Conservation (phyloP, 306 rosid species). For the Quercus rubra region DNA sequence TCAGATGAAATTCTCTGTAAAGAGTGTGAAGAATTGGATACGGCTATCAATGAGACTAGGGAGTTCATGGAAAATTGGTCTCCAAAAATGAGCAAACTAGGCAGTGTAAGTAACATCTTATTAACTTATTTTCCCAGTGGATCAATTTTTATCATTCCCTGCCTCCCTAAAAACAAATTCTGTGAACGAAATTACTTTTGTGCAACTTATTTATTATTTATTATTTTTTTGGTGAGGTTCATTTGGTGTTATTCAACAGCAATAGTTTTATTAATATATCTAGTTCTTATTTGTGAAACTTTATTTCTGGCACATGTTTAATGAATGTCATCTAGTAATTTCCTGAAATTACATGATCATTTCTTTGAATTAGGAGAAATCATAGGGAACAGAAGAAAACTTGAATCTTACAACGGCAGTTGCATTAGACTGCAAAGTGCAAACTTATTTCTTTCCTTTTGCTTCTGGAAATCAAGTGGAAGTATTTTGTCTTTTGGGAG, state of each 20-base stretch:
- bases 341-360: too few species aligned
- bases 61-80: constrained; percentile 76
- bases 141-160: too few species aligned
- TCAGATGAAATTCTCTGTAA: constrained; percentile 47
- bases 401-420: not conserved
- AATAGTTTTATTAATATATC: not conserved
- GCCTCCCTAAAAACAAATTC: too few species aligned
- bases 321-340: not conserved
- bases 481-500: not conserved
- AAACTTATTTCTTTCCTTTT: not conserved
- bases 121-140: not conserved
- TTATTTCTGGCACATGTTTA: not conserved
- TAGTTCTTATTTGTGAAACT: not conserved
- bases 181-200: too few species aligned
- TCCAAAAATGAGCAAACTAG: constrained; percentile 73
- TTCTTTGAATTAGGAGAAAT: not conserved
- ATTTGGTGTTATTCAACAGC: not conserved
- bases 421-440: not conserved
- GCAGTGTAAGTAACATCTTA: constrained; percentile 48
- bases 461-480: not conserved
- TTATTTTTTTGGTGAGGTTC: too few species aligned
- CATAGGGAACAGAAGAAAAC: not conserved
- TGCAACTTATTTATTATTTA: too few species aligned
- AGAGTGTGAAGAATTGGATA: constrained; percentile 78
- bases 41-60: constrained; percentile 59